These are phyloP conservation scores for Osmanthus fragrans DNA, from an alignment of 257 asterid genomes.

Conservation along the genomic window DNA sequence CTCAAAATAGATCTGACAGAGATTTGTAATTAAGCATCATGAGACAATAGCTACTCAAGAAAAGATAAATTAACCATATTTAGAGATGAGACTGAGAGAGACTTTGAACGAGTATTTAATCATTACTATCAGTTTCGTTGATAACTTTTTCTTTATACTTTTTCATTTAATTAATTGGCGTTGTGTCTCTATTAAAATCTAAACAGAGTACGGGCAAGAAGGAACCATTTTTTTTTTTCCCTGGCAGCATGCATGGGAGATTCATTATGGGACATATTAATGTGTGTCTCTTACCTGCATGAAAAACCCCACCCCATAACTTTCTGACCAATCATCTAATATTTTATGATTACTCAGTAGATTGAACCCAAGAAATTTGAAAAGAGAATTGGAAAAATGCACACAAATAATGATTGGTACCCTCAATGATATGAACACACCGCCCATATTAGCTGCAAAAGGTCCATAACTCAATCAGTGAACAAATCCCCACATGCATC, in stretches of 20 bases:
- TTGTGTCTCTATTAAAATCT: neutral
- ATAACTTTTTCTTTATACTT: neutral
- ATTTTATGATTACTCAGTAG: constrained; percentile 1
- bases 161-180: neutral
- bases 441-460: neutral
- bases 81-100: neutral
- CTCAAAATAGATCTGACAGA: too few relatives aligned
- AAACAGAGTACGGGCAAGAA: neutral
- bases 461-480: too few relatives aligned
- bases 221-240: neutral
- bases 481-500: neutral
- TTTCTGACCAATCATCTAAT: constrained; percentile 21
- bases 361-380: constrained; percentile 14
- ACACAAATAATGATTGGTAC: constrained; percentile 20
- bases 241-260: constrained; percentile 22
- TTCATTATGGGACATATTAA: constrained; percentile 13
- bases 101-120: too few relatives aligned
- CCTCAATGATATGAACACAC: constrained; percentile 1
- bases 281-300: constrained; percentile 3
- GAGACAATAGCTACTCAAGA: neutral
- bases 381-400: constrained; percentile 1
- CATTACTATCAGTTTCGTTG: neutral
- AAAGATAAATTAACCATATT: neutral
- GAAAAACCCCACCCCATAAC: constrained; percentile 18
- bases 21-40: too few relatives aligned